Evolutionary conservation across 306 rosid species (phyloP).

Genomic region (Chamaecrista fasciculata): DNA sequence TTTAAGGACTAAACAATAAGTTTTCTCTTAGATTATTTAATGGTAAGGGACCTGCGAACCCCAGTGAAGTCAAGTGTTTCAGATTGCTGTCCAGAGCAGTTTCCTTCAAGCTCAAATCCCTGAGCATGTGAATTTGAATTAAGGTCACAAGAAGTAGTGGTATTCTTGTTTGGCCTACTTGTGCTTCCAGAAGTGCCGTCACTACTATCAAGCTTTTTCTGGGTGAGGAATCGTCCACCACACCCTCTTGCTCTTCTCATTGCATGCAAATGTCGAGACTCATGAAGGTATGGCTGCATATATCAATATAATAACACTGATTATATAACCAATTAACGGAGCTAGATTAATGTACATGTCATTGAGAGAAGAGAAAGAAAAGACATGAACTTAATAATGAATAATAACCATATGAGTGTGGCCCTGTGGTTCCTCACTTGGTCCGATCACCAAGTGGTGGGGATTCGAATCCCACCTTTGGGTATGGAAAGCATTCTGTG

Average conservation of each 20-base stretch:
- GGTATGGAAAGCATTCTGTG: too few relatives aligned
- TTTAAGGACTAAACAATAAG: too few relatives aligned
- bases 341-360: not conserved
- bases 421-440: too few relatives aligned
- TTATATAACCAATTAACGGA: not conserved
- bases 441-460: too few relatives aligned
- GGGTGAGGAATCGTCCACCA: slow-evolving; percentile 47
- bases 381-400: not conserved
- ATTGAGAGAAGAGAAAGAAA: not conserved
- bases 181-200: not conserved
- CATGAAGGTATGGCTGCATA: slow-evolving; percentile 51
- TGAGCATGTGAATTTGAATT: not conserved
- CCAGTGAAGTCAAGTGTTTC: not conserved
- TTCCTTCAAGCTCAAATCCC: slow-evolving; percentile 6
- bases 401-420: too few relatives aligned
- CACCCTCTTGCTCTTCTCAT: slow-evolving; percentile 50
- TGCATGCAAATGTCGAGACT: slow-evolving; percentile 55
- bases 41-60: not conserved
- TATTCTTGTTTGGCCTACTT: not conserved
- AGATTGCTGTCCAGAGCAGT: not conserved
- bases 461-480: too few relatives aligned
- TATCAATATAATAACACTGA: not conserved
- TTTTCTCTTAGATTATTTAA: too few relatives aligned
- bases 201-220: slow-evolving; percentile 19
- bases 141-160: not conserved